phyloP scores from a whole-genome alignment of 2,329 filamentous ascomycete species.

The Xylariaceae sp. region DNA sequence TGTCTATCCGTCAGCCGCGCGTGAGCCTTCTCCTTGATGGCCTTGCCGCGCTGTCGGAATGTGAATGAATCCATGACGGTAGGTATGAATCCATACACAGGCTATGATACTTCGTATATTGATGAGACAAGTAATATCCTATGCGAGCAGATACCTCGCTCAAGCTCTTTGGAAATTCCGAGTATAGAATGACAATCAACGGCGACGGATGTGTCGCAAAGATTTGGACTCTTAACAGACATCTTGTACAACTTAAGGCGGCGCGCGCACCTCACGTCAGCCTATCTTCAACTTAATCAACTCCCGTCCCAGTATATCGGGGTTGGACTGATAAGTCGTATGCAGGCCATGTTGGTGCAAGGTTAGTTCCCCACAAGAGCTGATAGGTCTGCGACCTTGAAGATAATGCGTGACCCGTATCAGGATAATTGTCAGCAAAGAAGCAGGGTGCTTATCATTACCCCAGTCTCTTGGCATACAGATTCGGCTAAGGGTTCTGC shows the following conservation, averaged over 20 bases:
- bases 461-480: conserved; percentile 14
- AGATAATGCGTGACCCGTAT: conserved; percentile 15
- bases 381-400: conserved; percentile 9
- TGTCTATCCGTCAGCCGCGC: conserved; percentile 28
- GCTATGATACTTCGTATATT: not conserved
- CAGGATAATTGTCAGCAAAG: conserved; percentile 7
- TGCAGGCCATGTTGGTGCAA: conserved; percentile 11
- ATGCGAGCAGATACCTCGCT: conserved; percentile 1
- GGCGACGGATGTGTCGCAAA: not conserved
- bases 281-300: too few relatives aligned
- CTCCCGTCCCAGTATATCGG: not conserved
- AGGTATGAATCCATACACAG: not conserved
- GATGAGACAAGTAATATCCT: not conserved
- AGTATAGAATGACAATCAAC: not conserved
- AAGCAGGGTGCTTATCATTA: conserved; percentile 21
- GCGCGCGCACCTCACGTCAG: too few relatives aligned
- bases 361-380: conserved; percentile 15
- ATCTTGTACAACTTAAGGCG: too few relatives aligned
- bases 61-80: conserved; percentile 17
- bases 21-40: conserved; percentile 25
- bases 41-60: conserved; percentile 18
- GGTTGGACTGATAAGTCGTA: conserved; percentile 1
- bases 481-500: conserved; percentile 3
- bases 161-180: not conserved
- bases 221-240: conserved; percentile 1